These are phyloP conservation scores for Ganoderma boninense DNA, from an alignment of 1,284 basidiomycete genomes.

Conservation along the genomic window DNA sequence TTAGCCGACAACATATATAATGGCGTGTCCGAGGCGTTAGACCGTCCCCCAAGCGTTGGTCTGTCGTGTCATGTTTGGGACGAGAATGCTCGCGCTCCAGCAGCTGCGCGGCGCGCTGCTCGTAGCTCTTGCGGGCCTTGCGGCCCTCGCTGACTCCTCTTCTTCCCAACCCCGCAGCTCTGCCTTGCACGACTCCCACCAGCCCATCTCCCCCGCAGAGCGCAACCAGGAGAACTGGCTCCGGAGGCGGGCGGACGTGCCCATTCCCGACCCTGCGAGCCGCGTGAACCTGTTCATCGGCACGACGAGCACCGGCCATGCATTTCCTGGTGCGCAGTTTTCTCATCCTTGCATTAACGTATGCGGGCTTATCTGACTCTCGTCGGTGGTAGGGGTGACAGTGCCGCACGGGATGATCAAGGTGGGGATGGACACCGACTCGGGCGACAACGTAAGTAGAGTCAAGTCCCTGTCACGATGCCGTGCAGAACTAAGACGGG, in stretches of 20 bases:
- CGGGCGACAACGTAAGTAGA: slow-evolving; percentile 60
- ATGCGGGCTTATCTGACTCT: neutral
- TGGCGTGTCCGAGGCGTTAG: neutral
- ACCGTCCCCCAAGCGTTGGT: too few relatives aligned
- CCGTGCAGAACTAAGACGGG: neutral
- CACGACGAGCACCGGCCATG: slow-evolving; percentile 65
- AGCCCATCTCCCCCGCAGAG: neutral
- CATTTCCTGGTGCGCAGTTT: slow-evolving; percentile 59
- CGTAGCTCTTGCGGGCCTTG: slow-evolving; percentile 14
- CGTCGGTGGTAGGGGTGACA: slow-evolving; percentile 54
- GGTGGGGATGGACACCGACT: slow-evolving; percentile 70
- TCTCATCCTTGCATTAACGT: neutral
- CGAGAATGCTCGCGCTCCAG: neutral
- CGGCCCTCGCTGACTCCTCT: neutral
- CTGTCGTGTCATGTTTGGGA: neutral
- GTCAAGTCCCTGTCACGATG: neutral
- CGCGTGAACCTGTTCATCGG: slow-evolving; percentile 66
- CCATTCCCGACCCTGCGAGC: slow-evolving; percentile 39
- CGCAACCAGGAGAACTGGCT: neutral
- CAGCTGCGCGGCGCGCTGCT: slow-evolving; percentile 9
- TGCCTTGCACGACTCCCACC: neutral
- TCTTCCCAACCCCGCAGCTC: neutral
- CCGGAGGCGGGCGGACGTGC: slow-evolving; percentile 12
- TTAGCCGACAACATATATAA: neutral
- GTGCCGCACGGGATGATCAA: slow-evolving; percentile 75